Conservation (phyloP, 2,329 filamentous ascomycete species). For the Plenodomus biglobosus region DNA sequence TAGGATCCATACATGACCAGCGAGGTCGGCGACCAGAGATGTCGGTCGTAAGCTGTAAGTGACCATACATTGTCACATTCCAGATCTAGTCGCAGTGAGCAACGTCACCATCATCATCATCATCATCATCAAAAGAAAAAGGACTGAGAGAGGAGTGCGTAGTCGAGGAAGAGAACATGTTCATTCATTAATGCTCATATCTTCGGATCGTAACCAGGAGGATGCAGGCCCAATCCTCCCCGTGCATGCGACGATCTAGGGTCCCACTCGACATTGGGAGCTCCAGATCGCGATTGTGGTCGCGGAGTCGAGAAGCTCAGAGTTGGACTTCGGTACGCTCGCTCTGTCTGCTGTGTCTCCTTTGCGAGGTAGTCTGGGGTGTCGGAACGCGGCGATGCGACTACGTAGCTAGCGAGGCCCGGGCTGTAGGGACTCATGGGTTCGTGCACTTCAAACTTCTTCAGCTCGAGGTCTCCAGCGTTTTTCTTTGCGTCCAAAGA, state of each 20-base stretch:
- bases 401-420: constrained; percentile 22
- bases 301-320: constrained; percentile 49
- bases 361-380: constrained; percentile 39
- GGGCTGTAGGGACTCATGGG: constrained; percentile 34
- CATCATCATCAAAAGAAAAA: background rate
- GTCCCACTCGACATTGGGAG: constrained; percentile 40
- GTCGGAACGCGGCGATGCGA: constrained; percentile 21
- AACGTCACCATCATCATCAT: background rate
- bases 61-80: background rate
- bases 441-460: constrained; percentile 34
- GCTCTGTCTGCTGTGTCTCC: constrained; percentile 35
- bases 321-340: constrained; percentile 43
- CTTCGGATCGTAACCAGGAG: constrained; percentile 35
- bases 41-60: background rate
- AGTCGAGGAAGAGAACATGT: background rate
- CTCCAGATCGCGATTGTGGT: constrained; percentile 32
- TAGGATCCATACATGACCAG: background rate
- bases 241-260: constrained; percentile 42
- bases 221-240: constrained; percentile 45
- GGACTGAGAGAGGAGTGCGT: background rate
- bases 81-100: background rate
- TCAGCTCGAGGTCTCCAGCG: constrained; percentile 38
- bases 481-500: constrained; percentile 71
- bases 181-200: constrained; percentile 25
- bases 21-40: background rate